A percentile compares a stretch with the other conserved stretches of the same genome.
These are phyloP conservation scores for Schizothecium vesticola DNA, from an alignment of 495 filamentous ascomycete genomes.

Conservation along the genomic window DNA sequence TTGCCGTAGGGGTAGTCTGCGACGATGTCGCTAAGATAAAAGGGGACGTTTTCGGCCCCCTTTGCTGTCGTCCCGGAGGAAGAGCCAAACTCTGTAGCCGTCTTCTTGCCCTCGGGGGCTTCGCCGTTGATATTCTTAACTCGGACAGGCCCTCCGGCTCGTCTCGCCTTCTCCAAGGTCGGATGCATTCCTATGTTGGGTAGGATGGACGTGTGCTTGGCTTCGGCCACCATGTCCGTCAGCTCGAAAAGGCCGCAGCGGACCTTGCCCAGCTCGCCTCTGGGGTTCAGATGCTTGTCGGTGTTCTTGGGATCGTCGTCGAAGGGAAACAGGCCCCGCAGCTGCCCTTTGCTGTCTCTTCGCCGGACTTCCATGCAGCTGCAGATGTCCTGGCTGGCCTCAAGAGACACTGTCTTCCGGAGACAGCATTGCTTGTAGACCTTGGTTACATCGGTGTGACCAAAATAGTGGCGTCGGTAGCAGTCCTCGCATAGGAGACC, in stretches of 20 bases:
- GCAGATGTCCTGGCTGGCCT: slow-evolving; percentile 22
- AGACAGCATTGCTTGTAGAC: slow-evolving; percentile 23
- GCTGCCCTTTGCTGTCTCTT: slow-evolving; percentile 10
- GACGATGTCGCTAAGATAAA: slow-evolving; percentile 26
- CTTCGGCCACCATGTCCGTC: slow-evolving; percentile 2
- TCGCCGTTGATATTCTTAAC: slow-evolving; percentile 1
- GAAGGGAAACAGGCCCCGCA: slow-evolving; percentile 21
- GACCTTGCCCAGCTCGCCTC: slow-evolving; percentile 7
- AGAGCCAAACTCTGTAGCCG: background rate
- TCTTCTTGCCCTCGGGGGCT: background rate
- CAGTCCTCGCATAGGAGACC: slow-evolving; percentile 22
- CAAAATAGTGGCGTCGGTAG: slow-evolving; percentile 7
- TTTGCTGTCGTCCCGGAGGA: slow-evolving; percentile 1
- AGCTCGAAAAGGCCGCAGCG: slow-evolving; percentile 18
- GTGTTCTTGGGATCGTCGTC: background rate
- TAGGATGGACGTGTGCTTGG: slow-evolving; percentile 3
- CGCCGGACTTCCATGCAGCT: slow-evolving; percentile 20
- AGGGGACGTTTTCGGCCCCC: slow-evolving; percentile 28
- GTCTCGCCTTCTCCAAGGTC: background rate
- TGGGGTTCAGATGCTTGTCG: background rate
- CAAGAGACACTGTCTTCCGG: slow-evolving; percentile 20
- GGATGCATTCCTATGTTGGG: background rate
- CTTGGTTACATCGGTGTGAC: slow-evolving; percentile 18
- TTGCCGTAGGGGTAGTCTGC: slow-evolving; percentile 34
- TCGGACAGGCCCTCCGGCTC: background rate